Evolutionary conservation across 2,329 filamentous ascomycete genomes (phyloP), one percentile per base, ranked within the genome.

Genomic region (Colletotrichum kahawae): DNA sequence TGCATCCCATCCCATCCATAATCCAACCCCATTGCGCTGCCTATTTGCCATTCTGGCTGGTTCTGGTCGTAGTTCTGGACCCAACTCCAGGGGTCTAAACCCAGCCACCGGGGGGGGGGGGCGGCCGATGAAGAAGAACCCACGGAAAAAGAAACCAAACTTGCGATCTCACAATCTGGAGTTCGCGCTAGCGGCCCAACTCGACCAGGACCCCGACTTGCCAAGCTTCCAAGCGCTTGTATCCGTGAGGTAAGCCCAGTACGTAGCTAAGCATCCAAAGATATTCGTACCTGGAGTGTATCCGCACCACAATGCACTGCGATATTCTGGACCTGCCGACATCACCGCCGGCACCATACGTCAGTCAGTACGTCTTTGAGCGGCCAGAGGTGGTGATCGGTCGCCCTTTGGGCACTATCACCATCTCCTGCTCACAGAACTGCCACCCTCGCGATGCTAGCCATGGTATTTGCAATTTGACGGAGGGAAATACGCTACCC

Each of bases 111-210:
- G 57, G 27, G 29, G 64, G 57, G 27, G 29, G 13, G 48, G 34
- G 29, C 36, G 27, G 27, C 34, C 36, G 57, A 43, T 63, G 70
- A 73, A 73, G 66, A 48, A 70, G 38, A 63, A n/a, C 59, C 43
- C 59, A 48, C 27, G 69, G 29, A 57, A 70, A 70, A 51, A 70
- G 66, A 74, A 63, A 66, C 24, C 60, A 71, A 59, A 51, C 38
- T 54, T 51, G 51, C 71, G 67, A 66, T 71, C 67, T 74, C 60
- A 66, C 60, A 74, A 74, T 66, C 60, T 71, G 62, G 60, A 74
- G 67, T 74, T 74, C 51, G 54, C 62, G 43, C 67, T 74, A 74
- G 60, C 71, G 62, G 71, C 71, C 67, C 71, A 74, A 74, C 59
- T 54, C 14, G 62, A 66, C 71, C 24, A 74, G 60, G 67, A 71